Conservation (phyloP, 1,139 yeast species). For the Saccharomyces pastorianus region DNA sequence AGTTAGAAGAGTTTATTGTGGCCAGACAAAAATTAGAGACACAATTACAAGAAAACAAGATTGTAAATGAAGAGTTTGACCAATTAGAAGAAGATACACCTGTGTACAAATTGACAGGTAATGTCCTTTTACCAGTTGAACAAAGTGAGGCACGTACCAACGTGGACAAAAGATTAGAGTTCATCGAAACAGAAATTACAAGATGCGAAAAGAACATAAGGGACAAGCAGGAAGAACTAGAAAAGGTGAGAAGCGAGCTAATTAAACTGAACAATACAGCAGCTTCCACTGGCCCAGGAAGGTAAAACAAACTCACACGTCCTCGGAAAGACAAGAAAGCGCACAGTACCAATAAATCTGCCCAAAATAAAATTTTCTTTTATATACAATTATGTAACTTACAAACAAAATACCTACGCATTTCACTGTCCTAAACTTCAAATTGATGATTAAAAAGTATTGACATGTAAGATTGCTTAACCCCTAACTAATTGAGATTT, state of each 20-base stretch:
- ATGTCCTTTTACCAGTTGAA: slow-evolving; percentile 85
- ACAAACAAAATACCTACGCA: neutral
- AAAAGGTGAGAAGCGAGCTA: slow-evolving; percentile 42
- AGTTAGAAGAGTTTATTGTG: slow-evolving; percentile 42
- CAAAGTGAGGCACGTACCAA: slow-evolving; percentile 70
- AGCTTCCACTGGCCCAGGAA: neutral
- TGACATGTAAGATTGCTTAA: slow-evolving; percentile 20
- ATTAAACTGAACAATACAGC: slow-evolving; percentile 22
- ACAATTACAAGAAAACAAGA: slow-evolving; percentile 81
- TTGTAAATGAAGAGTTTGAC: slow-evolving; percentile 77
- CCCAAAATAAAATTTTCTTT: neutral
- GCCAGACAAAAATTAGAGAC: slow-evolving; percentile 69
- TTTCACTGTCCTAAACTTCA: neutral
- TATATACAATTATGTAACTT: neutral
- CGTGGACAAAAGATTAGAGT: slow-evolving; percentile 82
- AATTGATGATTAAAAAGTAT: too few species aligned
- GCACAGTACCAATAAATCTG: neutral
- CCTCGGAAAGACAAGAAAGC: neutral
- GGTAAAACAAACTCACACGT: neutral
- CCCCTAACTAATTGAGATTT: slow-evolving; percentile 67
- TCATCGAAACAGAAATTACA: slow-evolving; percentile 67
- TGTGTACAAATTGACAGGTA: slow-evolving; percentile 85
- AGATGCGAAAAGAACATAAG: slow-evolving; percentile 56
- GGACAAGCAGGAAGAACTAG: slow-evolving; percentile 44
- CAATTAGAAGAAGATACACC: slow-evolving; percentile 54